Percentiles rank a stretch among this genome's conserved stretches.
These are phyloP conservation scores for Aleurites moluccanus DNA, from an alignment of 441 rosid species.

Conservation along the genomic window DNA sequence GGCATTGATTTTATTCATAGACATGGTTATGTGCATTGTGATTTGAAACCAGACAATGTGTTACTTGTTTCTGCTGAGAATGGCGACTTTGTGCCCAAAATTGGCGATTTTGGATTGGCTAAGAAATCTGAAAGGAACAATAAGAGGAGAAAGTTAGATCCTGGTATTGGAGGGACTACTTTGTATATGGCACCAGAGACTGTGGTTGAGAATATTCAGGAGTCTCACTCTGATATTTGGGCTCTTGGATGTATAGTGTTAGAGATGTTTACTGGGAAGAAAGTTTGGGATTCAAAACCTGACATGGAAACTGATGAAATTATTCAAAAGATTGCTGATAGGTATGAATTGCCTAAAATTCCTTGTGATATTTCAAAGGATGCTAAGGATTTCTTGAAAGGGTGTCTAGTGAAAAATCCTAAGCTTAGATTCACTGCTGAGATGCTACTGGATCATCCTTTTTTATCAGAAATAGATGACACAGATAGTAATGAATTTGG, in stretches of 20 bases:
- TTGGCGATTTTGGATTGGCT: conserved; percentile 35
- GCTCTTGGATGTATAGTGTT: conserved; percentile 35
- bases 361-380: conserved; percentile 30
- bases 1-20: conserved; percentile 5
- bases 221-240: conserved; percentile 34
- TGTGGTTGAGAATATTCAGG: conserved; percentile 21
- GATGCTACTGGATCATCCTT: conserved; percentile 34
- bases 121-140: conserved; percentile 19
- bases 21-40: conserved; percentile 2
- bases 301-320: conserved; percentile 7
- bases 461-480: conserved; percentile 11
- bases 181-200: conserved; percentile 31
- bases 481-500: not conserved
- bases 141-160: conserved; percentile 15
- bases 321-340: conserved; percentile 17
- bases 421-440: conserved; percentile 29
- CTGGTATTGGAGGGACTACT: conserved; percentile 29
- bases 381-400: conserved; percentile 33
- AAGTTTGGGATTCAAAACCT: conserved; percentile 16
- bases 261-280: conserved; percentile 35
- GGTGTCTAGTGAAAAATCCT: conserved; percentile 30
- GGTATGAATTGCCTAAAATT: conserved; percentile 26
- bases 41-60: conserved; percentile 30
- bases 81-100: conserved; percentile 22
- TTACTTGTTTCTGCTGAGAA: conserved; percentile 15